These are phyloP conservation scores for Xylaria longipes DNA, from an alignment of 495 filamentous ascomycete genomes.

Conservation along the genomic window DNA sequence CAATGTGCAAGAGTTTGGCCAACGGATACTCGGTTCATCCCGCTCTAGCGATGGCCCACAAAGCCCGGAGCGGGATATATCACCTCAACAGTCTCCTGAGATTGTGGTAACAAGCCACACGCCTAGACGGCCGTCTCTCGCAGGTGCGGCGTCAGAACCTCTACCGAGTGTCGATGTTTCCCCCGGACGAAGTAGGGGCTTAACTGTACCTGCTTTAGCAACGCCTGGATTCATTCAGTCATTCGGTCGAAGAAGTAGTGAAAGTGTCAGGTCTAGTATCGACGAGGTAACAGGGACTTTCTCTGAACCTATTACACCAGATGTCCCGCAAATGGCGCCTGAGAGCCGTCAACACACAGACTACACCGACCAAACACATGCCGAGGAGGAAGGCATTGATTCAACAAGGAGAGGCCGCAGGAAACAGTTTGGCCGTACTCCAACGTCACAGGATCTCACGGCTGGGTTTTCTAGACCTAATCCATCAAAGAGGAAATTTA, in stretches of 20 bases:
- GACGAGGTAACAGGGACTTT: slow-evolving; percentile 30
- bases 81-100: slow-evolving; percentile 37
- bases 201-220: slow-evolving; percentile 40
- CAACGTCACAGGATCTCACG: slow-evolving; percentile 34
- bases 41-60: slow-evolving; percentile 23
- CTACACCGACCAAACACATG: slow-evolving; percentile 12
- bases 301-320: slow-evolving; percentile 40
- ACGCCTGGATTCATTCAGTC: slow-evolving; percentile 35
- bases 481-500: slow-evolving; percentile 53
- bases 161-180: slow-evolving; percentile 13
- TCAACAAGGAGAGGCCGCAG: not conserved
- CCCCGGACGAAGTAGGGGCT: slow-evolving; percentile 30
- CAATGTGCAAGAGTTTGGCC: slow-evolving; percentile 34
- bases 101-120: slow-evolving; percentile 46
- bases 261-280: not conserved
- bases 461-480: slow-evolving; percentile 51
- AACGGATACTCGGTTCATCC: slow-evolving; percentile 31
- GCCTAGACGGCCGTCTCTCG: slow-evolving; percentile 33
- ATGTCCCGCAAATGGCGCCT: slow-evolving; percentile 22
- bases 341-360: slow-evolving; percentile 17
- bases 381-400: not conserved
- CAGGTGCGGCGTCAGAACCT: slow-evolving; percentile 34
- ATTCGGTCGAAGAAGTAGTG: slow-evolving; percentile 39
- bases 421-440: slow-evolving; percentile 12
- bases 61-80: slow-evolving; percentile 12